A percentile compares a stretch with the other conserved stretches of the same genome.
Conservation (phyloP, 139 green algal genomes). For the Spirogloea muscicola region DNA sequence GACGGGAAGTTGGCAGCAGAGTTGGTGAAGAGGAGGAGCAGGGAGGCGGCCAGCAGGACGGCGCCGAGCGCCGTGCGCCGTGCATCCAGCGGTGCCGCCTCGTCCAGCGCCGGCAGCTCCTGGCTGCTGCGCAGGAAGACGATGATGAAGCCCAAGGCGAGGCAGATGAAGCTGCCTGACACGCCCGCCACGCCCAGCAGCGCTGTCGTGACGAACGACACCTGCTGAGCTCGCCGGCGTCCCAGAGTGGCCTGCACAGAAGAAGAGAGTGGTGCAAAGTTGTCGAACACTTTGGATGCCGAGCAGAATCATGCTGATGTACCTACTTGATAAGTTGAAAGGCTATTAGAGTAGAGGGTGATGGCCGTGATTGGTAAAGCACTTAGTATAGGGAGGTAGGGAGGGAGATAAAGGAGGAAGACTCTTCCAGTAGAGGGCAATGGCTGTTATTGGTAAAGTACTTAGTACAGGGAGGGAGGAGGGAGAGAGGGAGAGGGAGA, state of each 20-base stretch:
- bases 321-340: too few relatives aligned
- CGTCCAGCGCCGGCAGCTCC: constrained; percentile 26
- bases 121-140: constrained; percentile 29
- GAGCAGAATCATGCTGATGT: too few relatives aligned
- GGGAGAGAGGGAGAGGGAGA: too few relatives aligned
- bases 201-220: constrained; percentile 3
- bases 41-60: constrained; percentile 7
- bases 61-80: constrained; percentile 1
- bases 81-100: constrained; percentile 1
- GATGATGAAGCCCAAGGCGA: constrained; percentile 32
- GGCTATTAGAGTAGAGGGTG: too few relatives aligned
- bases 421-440: too few relatives aligned
- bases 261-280: too few relatives aligned
- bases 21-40: constrained; percentile 35
- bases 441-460: too few relatives aligned
- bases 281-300: too few relatives aligned
- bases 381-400: too few relatives aligned
- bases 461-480: too few relatives aligned
- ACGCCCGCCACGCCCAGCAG: constrained; percentile 6
- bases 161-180: constrained; percentile 25
- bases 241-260: constrained; percentile 38
- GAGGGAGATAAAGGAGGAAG: too few relatives aligned
- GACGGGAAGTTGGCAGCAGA: constrained; percentile 30
- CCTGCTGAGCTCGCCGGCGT: not conserved
- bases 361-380: too few relatives aligned